Evolutionary conservation across 164 flowering plant genomes (phyloP).

Genomic region (Tinospora cordifolia): DNA sequence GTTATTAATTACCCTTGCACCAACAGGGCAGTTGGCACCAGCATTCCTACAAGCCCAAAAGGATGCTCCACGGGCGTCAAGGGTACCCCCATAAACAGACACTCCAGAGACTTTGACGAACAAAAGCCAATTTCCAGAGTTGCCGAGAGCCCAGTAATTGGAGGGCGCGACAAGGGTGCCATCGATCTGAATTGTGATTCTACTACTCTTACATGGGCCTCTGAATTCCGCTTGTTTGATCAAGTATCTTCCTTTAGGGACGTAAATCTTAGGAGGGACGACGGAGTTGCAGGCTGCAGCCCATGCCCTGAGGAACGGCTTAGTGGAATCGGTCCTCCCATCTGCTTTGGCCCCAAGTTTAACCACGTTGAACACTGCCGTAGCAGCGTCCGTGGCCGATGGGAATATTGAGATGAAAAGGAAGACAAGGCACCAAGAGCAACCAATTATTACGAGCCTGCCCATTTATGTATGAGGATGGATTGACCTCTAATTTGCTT

Average conservation of each 20-base stretch:
- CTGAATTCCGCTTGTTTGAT: conserved; percentile 15
- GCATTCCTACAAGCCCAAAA: conserved; percentile 25
- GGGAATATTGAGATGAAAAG: conserved; percentile 7
- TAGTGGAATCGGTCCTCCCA: conserved; percentile 17
- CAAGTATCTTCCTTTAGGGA: conserved; percentile 24
- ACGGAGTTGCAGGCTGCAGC: conserved; percentile 20
- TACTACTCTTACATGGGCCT: conserved; percentile 23
- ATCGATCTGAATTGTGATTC: conserved; percentile 13
- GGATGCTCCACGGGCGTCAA: conserved; percentile 17
- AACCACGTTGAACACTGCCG: conserved; percentile 10
- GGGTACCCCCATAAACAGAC: conserved; percentile 18
- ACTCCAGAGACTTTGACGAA: conserved; percentile 19
- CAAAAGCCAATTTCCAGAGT: conserved; percentile 16
- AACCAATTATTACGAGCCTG: background rate
- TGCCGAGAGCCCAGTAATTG: conserved; percentile 10
- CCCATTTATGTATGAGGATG: too few relatives aligned
- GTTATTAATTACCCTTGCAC: conserved; percentile 20
- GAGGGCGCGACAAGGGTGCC: conserved; percentile 25
- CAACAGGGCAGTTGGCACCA: conserved; percentile 15
- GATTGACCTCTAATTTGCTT: too few relatives aligned
- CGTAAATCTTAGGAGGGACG: conserved; percentile 15
- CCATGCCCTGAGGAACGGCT: conserved; percentile 24
- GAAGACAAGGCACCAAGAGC: background rate
- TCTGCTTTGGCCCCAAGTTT: conserved; percentile 21
- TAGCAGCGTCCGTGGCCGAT: conserved; percentile 8